Evolutionary conservation across 139 green algal species (phyloP).

Genomic region (Nannochloris sp.): DNA sequence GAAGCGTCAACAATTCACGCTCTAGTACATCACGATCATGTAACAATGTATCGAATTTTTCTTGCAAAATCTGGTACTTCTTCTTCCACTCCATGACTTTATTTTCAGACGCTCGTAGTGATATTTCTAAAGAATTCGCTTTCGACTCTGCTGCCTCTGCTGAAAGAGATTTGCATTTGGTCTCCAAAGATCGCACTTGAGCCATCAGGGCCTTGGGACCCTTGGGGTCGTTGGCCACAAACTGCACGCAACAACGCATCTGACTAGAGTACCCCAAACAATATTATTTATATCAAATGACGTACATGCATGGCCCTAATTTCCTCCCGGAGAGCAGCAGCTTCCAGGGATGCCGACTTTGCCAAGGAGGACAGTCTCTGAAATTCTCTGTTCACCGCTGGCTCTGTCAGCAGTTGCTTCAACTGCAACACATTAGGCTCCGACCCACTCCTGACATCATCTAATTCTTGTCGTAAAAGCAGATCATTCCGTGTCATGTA

Average conservation of each 20-base stretch:
- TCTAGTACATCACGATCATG: neutral
- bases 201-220: conserved; percentile 1
- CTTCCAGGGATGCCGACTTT: neutral
- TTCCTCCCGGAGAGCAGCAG: conserved; percentile 1
- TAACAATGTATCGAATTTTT: neutral
- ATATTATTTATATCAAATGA: neutral
- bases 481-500: neutral
- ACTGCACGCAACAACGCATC: neutral
- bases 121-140: neutral
- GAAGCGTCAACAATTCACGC: too few species aligned
- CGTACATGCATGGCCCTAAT: conserved; percentile 6
- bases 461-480: conserved; percentile 13
- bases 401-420: conserved; percentile 19
- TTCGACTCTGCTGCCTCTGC: neutral
- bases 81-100: conserved; percentile 1
- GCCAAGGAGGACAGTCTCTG: neutral
- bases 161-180: conserved; percentile 4
- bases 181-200: neutral
- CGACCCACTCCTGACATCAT: neutral
- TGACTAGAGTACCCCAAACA: neutral
- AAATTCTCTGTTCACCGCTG: conserved; percentile 17
- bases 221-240: conserved; percentile 8
- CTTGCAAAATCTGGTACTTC: conserved; percentile 5
- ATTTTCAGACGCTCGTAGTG: neutral
- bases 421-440: conserved; percentile 21